Evolutionary conservation across 1,139 yeast genomes (phyloP).

Genomic region (Lodderomyces metapsilosis): DNA sequence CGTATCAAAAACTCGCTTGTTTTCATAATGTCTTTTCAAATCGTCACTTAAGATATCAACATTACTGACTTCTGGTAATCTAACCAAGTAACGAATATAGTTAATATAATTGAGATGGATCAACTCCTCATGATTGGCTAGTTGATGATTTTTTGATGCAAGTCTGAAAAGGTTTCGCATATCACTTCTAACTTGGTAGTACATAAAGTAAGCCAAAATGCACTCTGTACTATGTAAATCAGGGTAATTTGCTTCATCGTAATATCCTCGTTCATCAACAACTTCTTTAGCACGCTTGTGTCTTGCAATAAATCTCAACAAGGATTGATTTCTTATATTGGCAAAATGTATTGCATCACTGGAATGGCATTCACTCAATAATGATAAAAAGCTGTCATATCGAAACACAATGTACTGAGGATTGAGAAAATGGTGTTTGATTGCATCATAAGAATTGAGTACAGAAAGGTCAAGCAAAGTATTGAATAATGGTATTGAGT

Average conservation of each 20-base stretch:
- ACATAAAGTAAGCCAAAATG: slow-evolving; percentile 31
- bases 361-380: slow-evolving; percentile 31
- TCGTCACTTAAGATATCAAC: slow-evolving; percentile 20
- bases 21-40: slow-evolving; percentile 29
- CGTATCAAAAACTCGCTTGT: slow-evolving; percentile 25
- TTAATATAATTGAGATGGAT: slow-evolving; percentile 40
- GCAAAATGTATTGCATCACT: slow-evolving; percentile 46
- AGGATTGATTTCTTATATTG: slow-evolving; percentile 36
- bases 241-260: slow-evolving; percentile 13
- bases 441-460: slow-evolving; percentile 25
- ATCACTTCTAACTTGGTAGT: slow-evolving; percentile 25
- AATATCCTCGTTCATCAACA: slow-evolving; percentile 1
- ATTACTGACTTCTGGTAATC: slow-evolving; percentile 24
- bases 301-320: slow-evolving; percentile 32
- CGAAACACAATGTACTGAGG: slow-evolving; percentile 36
- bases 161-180: slow-evolving; percentile 25
- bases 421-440: slow-evolving; percentile 22
- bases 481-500: slow-evolving; percentile 16
- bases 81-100: slow-evolving; percentile 36
- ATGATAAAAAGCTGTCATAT: slow-evolving; percentile 35
- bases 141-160: slow-evolving; percentile 11
- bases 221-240: slow-evolving; percentile 32
- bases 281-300: slow-evolving; percentile 19
- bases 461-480: slow-evolving; percentile 25
- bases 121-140: slow-evolving; percentile 33